Evolutionary conservation across 495 filamentous ascomycete genomes (phyloP), one percentile per base, ranked within the genome.

Genomic region (Penicillium malachiteum): DNA sequence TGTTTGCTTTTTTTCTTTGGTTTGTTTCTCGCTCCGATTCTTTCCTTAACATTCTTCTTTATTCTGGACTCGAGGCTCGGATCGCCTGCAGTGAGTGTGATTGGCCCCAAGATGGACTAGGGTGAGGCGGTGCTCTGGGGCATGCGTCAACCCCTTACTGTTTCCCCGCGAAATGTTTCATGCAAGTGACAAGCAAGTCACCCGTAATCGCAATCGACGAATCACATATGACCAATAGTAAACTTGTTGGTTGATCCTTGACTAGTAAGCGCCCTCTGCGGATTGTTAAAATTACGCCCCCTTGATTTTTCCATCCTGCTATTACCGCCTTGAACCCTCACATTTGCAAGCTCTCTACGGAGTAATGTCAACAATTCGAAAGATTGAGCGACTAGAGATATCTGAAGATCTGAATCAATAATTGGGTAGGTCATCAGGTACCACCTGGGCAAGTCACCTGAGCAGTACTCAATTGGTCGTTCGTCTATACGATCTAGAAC

Each of bases 81-180:
- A 57, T 42, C 50, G 31, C 37, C 18, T 39, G 31, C 3, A 34
- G 8, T 12, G 12, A 30, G 4, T 16, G 1, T 52, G 54, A 63
- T 60, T 59, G 53, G 59, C 16, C 21, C 21, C 17, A 8, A 43
- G 5, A 16, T n/a, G 48, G 17, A 48, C 31, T 47, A 55, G 38
- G 33, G 48, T 32, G 37, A 60, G 49, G 57, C 52, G 48, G 48
- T 53, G 49, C 57, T 41, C n/a, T 17, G 48, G 44, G 48, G 37
- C 33, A 46, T 51, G 39, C 31, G 6, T 35, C 37, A 35, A 16
- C 49, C 55, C 40, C 30, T 13, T 37, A 37, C 54, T 33, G 48
- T 43, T 48, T 49, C 42, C 49, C 45, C 54, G 38, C 48, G 44
- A n/a, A 43, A 49, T 52, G 48, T 55, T 10, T 55, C 30, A 16